A percentile compares a stretch with the other conserved stretches of the same genome.
phyloP scores from a whole-genome alignment of 2,329 filamentous ascomycete species.

The Paecilomyces variotii region DNA sequence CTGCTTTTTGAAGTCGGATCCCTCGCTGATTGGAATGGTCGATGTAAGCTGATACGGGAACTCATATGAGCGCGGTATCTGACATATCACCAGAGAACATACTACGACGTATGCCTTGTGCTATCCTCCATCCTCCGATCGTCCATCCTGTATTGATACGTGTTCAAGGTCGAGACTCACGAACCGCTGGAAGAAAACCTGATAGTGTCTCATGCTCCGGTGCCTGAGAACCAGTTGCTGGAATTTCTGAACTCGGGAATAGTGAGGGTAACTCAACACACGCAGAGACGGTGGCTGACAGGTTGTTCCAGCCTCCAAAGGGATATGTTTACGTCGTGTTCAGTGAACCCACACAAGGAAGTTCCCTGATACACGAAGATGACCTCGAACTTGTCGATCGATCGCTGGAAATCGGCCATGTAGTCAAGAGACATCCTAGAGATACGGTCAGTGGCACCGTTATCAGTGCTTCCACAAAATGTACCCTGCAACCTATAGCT shows the following conservation, averaged over 20 bases:
- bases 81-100: conserved; percentile 4
- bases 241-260: conserved; percentile 15
- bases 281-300: not conserved
- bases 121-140: not conserved
- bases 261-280: conserved; percentile 3
- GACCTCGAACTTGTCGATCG: conserved; percentile 47
- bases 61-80: not conserved
- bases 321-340: conserved; percentile 44
- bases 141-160: not conserved
- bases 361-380: conserved; percentile 32
- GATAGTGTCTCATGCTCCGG: conserved; percentile 18
- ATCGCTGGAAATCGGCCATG: conserved; percentile 46
- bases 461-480: conserved; percentile 40
- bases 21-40: conserved; percentile 11
- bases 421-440: conserved; percentile 43
- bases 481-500: conserved; percentile 33
- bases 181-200: conserved; percentile 24
- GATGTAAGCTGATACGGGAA: conserved; percentile 7
- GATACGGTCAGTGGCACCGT: conserved; percentile 49
- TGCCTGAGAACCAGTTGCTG: conserved; percentile 20
- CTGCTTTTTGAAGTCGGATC: conserved; percentile 13
- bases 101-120: conserved; percentile 4
- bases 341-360: conserved; percentile 30
- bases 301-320: conserved; percentile 34
- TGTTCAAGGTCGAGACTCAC: conserved; percentile 12